Evolutionary conservation across 176 grass and related monocot genomes (phyloP).

Genomic region (sorghum (Sorghum bicolor)): Sorghum_bicolor_NCBIv3 NC_012879.2:4109501-4110000

Average conservation of each 20-base stretch:
- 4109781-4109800: neutral
- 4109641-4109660: neutral
- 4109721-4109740: neutral
- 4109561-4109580: neutral
- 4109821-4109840: too few species aligned
- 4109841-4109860: neutral
- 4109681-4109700: neutral
- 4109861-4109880: neutral
- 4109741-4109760: neutral
- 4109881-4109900: neutral
- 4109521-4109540: neutral
- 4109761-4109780: neutral
- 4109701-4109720: neutral
- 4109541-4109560: neutral
- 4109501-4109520: conserved; percentile 22
- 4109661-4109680: neutral
- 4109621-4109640: neutral
- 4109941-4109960: neutral
- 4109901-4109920: neutral
- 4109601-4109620: neutral
- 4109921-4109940: neutral
- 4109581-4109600: neutral
- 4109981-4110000: neutral
- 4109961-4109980: neutral
- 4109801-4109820: too few species aligned